Percentiles rank a stretch among this genome's conserved stretches.
phyloP scores from a whole-genome alignment of 805 yeast species.

The Ogataea parapolymorpha region DNA sequence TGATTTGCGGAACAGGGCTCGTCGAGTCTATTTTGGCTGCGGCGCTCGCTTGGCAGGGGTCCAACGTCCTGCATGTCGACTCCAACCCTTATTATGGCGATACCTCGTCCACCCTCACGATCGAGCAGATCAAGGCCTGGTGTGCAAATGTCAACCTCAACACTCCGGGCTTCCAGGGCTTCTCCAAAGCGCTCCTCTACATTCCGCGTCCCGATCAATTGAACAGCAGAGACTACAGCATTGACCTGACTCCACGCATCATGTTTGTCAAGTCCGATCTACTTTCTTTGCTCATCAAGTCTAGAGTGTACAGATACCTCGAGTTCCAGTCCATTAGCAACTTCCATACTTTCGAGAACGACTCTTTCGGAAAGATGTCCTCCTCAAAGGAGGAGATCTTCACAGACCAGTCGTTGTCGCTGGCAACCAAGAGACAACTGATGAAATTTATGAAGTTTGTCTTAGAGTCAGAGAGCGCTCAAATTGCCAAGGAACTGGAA shows the following conservation, averaged over 20 bases:
- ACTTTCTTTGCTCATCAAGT: conserved; percentile 69
- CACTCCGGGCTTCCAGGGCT: conserved; percentile 33
- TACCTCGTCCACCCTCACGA: conserved; percentile 75
- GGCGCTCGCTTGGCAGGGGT: conserved; percentile 97
- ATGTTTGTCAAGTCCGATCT: conserved; percentile 90
- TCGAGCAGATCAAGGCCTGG: conserved; percentile 86
- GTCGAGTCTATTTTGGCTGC: conserved; percentile 88
- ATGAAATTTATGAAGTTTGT: conserved; percentile 94
- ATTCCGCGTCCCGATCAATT: conserved; percentile 62
- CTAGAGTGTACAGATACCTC: conserved; percentile 85
- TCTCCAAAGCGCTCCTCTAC: conserved; percentile 68
- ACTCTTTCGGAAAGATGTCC: conserved; percentile 79
- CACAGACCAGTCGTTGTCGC: conserved; percentile 75
- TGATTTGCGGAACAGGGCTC: conserved; percentile 90
- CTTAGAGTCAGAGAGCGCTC: conserved; percentile 59
- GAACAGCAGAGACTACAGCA: conserved; percentile 72
- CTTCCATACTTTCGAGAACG: conserved; percentile 94
- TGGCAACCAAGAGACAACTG: conserved; percentile 73
- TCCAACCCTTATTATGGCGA: conserved; percentile 86
- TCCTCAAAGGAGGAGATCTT: conserved; percentile 91
- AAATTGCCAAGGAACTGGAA: conserved; percentile 42
- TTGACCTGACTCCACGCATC: conserved; percentile 83
- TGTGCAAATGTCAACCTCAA: conserved; percentile 61
- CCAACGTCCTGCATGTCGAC: conserved; percentile 89
- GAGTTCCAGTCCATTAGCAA: conserved; percentile 87